A percentile compares a stretch with the other conserved stretches of the same genome.
Conservation (phyloP, 1,284 basidiomycete genomes). For the Mycosarcoma maydis region DNA sequence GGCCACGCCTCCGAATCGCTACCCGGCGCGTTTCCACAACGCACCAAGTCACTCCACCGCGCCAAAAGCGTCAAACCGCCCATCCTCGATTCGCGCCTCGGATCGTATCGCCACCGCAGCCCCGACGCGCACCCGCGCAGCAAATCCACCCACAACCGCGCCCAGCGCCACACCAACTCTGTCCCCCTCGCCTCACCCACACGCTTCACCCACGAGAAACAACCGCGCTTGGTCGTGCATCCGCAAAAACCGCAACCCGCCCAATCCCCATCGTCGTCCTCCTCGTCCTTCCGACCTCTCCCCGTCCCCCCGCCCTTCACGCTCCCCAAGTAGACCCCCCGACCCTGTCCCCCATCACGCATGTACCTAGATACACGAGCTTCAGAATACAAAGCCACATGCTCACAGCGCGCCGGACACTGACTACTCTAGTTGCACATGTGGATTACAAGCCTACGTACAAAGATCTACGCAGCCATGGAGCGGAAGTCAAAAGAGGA, state of each 20-base stretch:
- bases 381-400: too few species aligned
- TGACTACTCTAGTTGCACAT: too few species aligned
- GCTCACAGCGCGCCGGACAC: too few species aligned
- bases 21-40: conserved; percentile 18
- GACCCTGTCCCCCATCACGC: too few species aligned
- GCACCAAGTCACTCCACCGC: conserved; percentile 12
- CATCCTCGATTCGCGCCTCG: conserved; percentile 1
- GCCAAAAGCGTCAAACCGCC: conserved; percentile 14
- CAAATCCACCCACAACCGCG: background rate
- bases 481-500: conserved; percentile 29
- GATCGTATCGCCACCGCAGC: conserved; percentile 3
- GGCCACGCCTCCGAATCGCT: background rate
- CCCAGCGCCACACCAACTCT: too few species aligned
- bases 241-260: conserved; percentile 13
- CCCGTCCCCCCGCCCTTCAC: conserved; percentile 32
- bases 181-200: conserved; percentile 23
- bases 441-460: too few species aligned
- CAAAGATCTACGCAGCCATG: conserved; percentile 18
- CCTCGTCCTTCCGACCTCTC: conserved; percentile 11
- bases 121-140: background rate
- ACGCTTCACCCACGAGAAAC: conserved; percentile 6
- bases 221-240: background rate
- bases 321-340: conserved; percentile 2
- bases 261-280: background rate
- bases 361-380: too few species aligned